phyloP scores from a whole-genome alignment of 352 stramenopile genomes.

The Phytophthora meadii region DNA sequence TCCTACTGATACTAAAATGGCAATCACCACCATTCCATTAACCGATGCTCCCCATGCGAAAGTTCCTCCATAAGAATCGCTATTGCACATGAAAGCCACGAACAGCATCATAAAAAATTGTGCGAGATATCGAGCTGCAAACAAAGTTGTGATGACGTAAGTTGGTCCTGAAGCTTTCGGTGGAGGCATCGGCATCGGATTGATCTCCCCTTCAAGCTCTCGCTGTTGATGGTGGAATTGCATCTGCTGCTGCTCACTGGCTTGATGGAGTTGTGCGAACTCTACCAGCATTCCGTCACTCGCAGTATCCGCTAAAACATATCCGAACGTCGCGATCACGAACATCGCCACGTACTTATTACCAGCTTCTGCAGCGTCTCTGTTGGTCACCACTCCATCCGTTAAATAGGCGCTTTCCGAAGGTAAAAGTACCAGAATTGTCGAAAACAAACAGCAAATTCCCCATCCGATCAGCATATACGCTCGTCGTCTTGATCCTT shows the following conservation, averaged over 20 bases:
- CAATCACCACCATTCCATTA: slow-evolving; percentile 56
- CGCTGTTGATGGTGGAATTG: slow-evolving; percentile 32
- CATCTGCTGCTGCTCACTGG: slow-evolving; percentile 32
- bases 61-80: slow-evolving; percentile 51
- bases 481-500: slow-evolving; percentile 46
- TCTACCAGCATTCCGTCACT: slow-evolving; percentile 58
- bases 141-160: slow-evolving; percentile 50
- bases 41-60: slow-evolving; percentile 58
- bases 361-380: slow-evolving; percentile 37
- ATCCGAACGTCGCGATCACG: slow-evolving; percentile 53
- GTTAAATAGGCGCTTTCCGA: slow-evolving; percentile 51
- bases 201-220: slow-evolving; percentile 28
- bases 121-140: slow-evolving; percentile 43
- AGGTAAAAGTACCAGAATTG: slow-evolving; percentile 44
- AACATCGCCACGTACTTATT: slow-evolving; percentile 61
- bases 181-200: slow-evolving; percentile 8
- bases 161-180: slow-evolving; percentile 24
- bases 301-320: slow-evolving; percentile 55
- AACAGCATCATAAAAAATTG: slow-evolving; percentile 55
- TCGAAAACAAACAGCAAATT: slow-evolving; percentile 52
- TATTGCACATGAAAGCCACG: slow-evolving; percentile 62
- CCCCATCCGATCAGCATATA: slow-evolving; percentile 66
- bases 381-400: slow-evolving; percentile 44
- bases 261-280: slow-evolving; percentile 42
- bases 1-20: slow-evolving; percentile 26